Evolutionary conservation across 768 basidiomycete genomes (phyloP).

Genomic region (Russula foetens): DNA sequence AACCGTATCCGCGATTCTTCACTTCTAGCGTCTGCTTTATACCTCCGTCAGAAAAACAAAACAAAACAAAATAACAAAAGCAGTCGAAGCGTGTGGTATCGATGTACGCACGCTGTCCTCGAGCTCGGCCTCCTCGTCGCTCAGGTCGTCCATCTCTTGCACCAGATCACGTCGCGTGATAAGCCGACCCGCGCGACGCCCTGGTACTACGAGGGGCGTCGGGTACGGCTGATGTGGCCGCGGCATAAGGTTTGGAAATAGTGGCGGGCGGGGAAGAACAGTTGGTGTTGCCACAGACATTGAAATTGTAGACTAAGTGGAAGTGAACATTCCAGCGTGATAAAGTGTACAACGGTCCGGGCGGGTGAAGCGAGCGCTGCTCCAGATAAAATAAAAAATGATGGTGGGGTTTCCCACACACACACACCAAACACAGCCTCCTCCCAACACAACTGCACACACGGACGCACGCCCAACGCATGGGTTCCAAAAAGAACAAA

Average conservation of each 20-base stretch:
- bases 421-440: too few relatives aligned
- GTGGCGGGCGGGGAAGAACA: conserved; percentile 52
- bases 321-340: too few relatives aligned
- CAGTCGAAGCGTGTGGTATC: too few relatives aligned
- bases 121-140: conserved; percentile 77
- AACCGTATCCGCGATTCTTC: conserved; percentile 57
- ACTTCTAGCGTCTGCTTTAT: conserved; percentile 45
- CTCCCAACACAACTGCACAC: too few relatives aligned
- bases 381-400: too few relatives aligned
- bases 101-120: conserved; percentile 54
- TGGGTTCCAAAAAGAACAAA: conserved; percentile 54
- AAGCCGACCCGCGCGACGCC: conserved; percentile 47
- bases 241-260: conserved; percentile 61
- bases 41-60: not conserved
- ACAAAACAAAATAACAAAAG: not conserved
- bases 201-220: conserved; percentile 42
- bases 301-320: too few relatives aligned
- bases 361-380: too few relatives aligned
- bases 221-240: conserved; percentile 59
- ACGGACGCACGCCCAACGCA: conserved; percentile 17
- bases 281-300: conserved; percentile 63
- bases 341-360: too few relatives aligned
- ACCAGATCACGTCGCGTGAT: conserved; percentile 59
- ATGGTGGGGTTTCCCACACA: too few relatives aligned
- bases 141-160: conserved; percentile 75